Percentiles rank a stretch among this genome's conserved stretches.
These are phyloP conservation scores for Cutaneotrichosporon dermatis DNA, from an alignment of 1,284 basidiomycete genomes.

Conservation along the genomic window DNA sequence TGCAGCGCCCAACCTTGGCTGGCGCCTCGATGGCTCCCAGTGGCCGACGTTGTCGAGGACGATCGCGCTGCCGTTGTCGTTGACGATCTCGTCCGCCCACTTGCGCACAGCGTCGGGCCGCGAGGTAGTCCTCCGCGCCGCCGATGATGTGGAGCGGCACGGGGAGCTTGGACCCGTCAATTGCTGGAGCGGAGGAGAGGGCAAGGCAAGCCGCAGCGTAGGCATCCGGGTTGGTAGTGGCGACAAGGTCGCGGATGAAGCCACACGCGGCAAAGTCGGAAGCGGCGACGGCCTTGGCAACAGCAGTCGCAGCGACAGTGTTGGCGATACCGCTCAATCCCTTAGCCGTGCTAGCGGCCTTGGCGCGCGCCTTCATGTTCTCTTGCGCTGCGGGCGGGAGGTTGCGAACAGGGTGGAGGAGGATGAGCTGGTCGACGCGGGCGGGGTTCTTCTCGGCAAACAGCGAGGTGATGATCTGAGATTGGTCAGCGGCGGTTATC, in stretches of 20 bases:
- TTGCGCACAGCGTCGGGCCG: slow-evolving; percentile 18
- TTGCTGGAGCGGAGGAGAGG: slow-evolving; percentile 18
- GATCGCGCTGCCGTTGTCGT: slow-evolving; percentile 13
- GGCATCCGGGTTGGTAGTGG: slow-evolving; percentile 23
- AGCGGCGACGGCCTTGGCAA: slow-evolving; percentile 18
- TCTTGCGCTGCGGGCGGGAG: slow-evolving; percentile 20
- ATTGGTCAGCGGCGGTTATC: not conserved
- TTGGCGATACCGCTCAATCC: slow-evolving; percentile 25
- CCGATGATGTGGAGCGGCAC: slow-evolving; percentile 25
- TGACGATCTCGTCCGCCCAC: slow-evolving; percentile 20
- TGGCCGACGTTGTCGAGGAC: slow-evolving; percentile 30
- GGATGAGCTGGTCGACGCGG: slow-evolving; percentile 27
- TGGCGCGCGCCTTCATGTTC: slow-evolving; percentile 25
- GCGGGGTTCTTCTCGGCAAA: slow-evolving; percentile 23
- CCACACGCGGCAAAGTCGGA: slow-evolving; percentile 18
- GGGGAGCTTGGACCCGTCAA: slow-evolving; percentile 14
- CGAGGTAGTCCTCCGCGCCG: slow-evolving; percentile 34
- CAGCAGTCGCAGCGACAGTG: slow-evolving; percentile 23
- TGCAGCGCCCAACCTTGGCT: slow-evolving; percentile 9
- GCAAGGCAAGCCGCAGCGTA: slow-evolving; percentile 30
- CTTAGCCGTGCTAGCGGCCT: slow-evolving; percentile 15
- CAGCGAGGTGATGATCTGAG: slow-evolving; percentile 25
- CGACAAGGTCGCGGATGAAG: slow-evolving; percentile 31
- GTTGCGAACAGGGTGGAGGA: slow-evolving; percentile 30
- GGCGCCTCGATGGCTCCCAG: slow-evolving; percentile 34